phyloP scores from a whole-genome alignment of 1,139 yeast genomes.

The Eremothecium cymbalariae region DNA sequence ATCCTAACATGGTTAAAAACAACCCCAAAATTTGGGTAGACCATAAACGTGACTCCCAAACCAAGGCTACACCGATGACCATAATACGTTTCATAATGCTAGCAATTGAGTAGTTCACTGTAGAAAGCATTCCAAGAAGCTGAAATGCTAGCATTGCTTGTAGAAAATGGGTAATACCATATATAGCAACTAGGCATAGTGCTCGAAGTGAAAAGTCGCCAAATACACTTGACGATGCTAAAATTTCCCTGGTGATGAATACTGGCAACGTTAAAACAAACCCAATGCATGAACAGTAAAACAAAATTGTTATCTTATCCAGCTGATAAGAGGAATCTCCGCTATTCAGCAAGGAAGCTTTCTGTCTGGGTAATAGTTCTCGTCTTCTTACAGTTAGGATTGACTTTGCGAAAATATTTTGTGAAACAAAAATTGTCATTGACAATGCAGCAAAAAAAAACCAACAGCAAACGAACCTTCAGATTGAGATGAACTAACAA shows the following conservation, averaged over 20 bases:
- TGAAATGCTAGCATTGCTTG: conserved; percentile 88
- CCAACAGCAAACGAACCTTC: conserved; percentile 48
- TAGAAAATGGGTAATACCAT: conserved; percentile 74
- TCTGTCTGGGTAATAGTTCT: conserved; percentile 21
- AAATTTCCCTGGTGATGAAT: conserved; percentile 42
- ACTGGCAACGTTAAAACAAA: conserved; percentile 70
- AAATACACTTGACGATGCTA: conserved; percentile 23
- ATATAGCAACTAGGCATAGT: conserved; percentile 38
- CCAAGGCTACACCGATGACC: conserved; percentile 69
- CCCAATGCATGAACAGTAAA: conserved; percentile 79
- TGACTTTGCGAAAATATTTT: conserved; percentile 83
- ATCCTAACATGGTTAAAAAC: conserved; percentile 53
- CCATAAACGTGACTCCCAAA: conserved; percentile 64
- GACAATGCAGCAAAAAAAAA: conserved; percentile 68
- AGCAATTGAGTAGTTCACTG: conserved; percentile 88
- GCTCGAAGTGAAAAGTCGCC: conserved; percentile 34
- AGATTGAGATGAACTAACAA: no score
- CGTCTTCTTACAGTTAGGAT: conserved; percentile 50
- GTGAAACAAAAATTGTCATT: conserved; percentile 80
- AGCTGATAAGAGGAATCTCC: conserved; percentile 31
- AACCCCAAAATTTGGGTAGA: conserved; percentile 62
- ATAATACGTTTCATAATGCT: conserved; percentile 80
- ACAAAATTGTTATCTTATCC: conserved; percentile 75
- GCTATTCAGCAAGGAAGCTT: conserved; percentile 13
- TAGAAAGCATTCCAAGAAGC: conserved; percentile 73